A percentile compares a stretch with the other conserved stretches of the same genome.
These are phyloP conservation scores for Mitragyna speciosa DNA, from an alignment of 257 asterid species.

Conservation along the genomic window DNA sequence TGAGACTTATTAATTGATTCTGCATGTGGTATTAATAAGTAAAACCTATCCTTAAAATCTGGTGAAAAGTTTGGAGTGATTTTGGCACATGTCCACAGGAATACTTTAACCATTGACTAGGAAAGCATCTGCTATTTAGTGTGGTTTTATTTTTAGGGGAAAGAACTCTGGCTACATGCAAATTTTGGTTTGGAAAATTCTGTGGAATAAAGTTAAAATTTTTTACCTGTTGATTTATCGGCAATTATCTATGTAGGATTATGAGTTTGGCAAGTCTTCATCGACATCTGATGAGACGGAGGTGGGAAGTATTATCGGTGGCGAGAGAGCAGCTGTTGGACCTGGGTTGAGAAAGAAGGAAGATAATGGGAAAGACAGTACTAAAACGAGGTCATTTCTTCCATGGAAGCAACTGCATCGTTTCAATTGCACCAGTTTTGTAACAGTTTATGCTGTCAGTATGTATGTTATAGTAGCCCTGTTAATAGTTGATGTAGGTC, in stretches of 20 bases:
- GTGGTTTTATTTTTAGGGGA: neutral
- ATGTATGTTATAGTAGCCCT: constrained; percentile 34
- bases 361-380: constrained; percentile 14
- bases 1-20: constrained; percentile 5
- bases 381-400: constrained; percentile 19
- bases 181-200: neutral
- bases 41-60: neutral
- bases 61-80: neutral
- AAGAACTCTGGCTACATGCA: neutral
- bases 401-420: constrained; percentile 18
- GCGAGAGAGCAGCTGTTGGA: constrained; percentile 19
- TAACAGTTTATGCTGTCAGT: constrained; percentile 28
- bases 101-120: neutral
- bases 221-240: neutral
- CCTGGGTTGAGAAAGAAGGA: constrained; percentile 10
- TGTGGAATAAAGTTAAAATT: neutral
- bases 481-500: constrained; percentile 36
- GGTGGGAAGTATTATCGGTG: constrained; percentile 8
- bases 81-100: neutral
- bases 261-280: constrained; percentile 12
- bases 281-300: constrained; percentile 19
- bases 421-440: constrained; percentile 19
- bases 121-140: neutral
- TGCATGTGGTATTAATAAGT: neutral
- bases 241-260: constrained; percentile 34